These are phyloP conservation scores for Oryza glaberrima DNA, from an alignment of 176 grass and related monocot species.

Conservation along the genomic window DNA sequence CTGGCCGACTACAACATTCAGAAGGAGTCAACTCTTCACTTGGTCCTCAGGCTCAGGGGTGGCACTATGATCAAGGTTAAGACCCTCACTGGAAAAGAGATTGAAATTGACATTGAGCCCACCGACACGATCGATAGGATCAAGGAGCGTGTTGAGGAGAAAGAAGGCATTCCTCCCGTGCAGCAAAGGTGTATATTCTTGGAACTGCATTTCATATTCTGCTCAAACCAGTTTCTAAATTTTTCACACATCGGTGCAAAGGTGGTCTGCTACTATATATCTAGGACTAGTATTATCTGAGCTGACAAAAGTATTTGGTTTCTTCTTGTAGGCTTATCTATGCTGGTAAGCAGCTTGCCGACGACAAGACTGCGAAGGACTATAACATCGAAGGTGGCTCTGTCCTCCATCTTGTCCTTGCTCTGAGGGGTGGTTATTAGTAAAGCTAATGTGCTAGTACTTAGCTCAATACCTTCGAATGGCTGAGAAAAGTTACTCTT, in stretches of 20 bases:
- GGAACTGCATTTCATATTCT: neutral
- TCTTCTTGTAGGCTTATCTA: slow-evolving; percentile 73
- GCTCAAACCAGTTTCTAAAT: neutral
- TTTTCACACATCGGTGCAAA: neutral
- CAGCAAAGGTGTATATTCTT: slow-evolving; percentile 74
- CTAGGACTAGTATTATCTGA: neutral
- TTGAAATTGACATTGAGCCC: slow-evolving; percentile 89
- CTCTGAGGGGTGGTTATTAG: slow-evolving; percentile 83
- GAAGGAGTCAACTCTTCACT: slow-evolving; percentile 89
- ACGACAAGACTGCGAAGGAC: slow-evolving; percentile 98
- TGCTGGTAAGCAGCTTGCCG: slow-evolving; percentile 97
- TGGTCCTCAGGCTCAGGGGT: slow-evolving; percentile 86
- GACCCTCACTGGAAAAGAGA: slow-evolving; percentile 91
- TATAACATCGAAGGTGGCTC: slow-evolving; percentile 99
- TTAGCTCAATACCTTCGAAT: slow-evolving; percentile 12
- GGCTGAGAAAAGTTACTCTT: slow-evolving; percentile 32
- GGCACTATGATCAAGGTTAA: slow-evolving; percentile 98
- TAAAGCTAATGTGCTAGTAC: slow-evolving; percentile 3
- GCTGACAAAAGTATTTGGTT: neutral
- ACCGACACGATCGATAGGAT: slow-evolving; percentile 83
- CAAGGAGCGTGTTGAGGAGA: slow-evolving; percentile 97
- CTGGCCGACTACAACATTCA: slow-evolving; percentile 94
- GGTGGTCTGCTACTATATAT: too few species aligned
- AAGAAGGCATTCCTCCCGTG: slow-evolving; percentile 95
- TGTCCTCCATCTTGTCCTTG: slow-evolving; percentile 97